Evolutionary conservation across 306 rosid species (phyloP), one percentile per base, ranked within the genome.

Genomic region (Cotoneaster glaucophyllus): DNA sequence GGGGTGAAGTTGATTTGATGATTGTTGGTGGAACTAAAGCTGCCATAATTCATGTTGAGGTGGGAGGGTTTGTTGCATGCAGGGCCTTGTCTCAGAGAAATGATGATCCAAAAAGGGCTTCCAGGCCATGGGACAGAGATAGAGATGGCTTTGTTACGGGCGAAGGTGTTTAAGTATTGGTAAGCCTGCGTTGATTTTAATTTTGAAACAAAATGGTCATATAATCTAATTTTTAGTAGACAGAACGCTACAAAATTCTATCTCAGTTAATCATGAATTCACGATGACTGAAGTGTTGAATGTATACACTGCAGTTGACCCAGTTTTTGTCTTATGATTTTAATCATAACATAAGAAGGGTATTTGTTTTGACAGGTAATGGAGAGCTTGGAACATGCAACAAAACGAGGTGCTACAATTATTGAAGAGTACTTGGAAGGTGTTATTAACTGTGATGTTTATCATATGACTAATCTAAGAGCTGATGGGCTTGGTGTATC

Each of bases 101-200:
- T 37, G 96, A 96, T 82, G 98, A 96, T 70, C 99, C 98, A 11
- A 82, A 85, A 89, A 96, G 98, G 78, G 99, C 99, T 82, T 96
- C 99, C 1, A 89, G 99, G 87, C 99, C 99, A n/a, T 96, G 99
- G 99, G 99, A 96, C 80, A 88, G 66, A 79, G 99, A 81, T 17
- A 88, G 99, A 54, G 98, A 96, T 82, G 99, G 99, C 62, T 96
- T 96, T 90, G 99, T 96, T 59, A 92, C 90, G 98, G 98, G 99
- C 22, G 99, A 96, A 87, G 98, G 99, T 65, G 85, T 98, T 82
- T 98, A 98, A 75, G 88, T 96, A 74, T 71, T 96, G 96, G 98
- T 96, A 86, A 80, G 91, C 15, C 39, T 69, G 39, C 68, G 13
- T 79, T 64, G 24, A n/a, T 65, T 34, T 29, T 34, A 2, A 11